These are phyloP conservation scores for Besnoitia besnoiti DNA, from an alignment of 169 alveolate genomes.

Conservation along the genomic window DNA sequence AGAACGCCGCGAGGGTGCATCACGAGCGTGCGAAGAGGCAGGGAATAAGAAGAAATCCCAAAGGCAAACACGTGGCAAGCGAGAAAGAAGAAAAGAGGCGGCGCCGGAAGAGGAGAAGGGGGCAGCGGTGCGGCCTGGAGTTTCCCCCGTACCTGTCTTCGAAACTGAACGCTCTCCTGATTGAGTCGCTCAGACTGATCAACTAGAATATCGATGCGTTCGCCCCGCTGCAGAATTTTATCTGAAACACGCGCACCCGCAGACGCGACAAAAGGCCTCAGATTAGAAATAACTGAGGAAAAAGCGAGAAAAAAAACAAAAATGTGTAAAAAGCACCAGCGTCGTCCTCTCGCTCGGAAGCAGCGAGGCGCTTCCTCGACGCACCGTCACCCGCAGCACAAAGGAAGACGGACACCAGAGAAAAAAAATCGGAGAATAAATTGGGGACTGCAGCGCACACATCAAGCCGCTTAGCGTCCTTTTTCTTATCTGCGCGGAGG, in stretches of 20 bases:
- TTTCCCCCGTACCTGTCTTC: slow-evolving; percentile 47
- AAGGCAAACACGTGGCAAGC: background rate
- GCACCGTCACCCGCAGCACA: background rate
- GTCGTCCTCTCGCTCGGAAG: too few relatives aligned
- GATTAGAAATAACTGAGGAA: too few relatives aligned
- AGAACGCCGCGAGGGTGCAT: too few relatives aligned
- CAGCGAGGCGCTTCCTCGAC: too few relatives aligned
- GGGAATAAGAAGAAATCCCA: background rate
- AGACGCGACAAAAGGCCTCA: background rate
- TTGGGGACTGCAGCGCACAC: background rate
- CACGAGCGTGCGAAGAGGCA: background rate
- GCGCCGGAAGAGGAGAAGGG: background rate
- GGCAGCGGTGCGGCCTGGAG: background rate
- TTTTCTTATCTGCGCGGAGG: too few relatives aligned
- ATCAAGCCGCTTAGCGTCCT: too few relatives aligned
- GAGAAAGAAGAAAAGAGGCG: background rate
- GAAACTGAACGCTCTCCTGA: slow-evolving; percentile 51
- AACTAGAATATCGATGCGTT: slow-evolving; percentile 62
- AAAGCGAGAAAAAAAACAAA: too few relatives aligned
- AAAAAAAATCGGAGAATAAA: too few relatives aligned
- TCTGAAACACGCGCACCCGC: background rate
- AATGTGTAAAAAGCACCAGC: background rate
- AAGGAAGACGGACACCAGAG: background rate
- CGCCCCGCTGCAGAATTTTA: slow-evolving; percentile 63
- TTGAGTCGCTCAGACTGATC: slow-evolving; percentile 64